A percentile compares a stretch with the other conserved stretches of the same genome.
These are phyloP conservation scores for Pseudocercospora eumusae DNA, from an alignment of 2,329 filamentous ascomycete genomes.

Conservation along the genomic window DNA sequence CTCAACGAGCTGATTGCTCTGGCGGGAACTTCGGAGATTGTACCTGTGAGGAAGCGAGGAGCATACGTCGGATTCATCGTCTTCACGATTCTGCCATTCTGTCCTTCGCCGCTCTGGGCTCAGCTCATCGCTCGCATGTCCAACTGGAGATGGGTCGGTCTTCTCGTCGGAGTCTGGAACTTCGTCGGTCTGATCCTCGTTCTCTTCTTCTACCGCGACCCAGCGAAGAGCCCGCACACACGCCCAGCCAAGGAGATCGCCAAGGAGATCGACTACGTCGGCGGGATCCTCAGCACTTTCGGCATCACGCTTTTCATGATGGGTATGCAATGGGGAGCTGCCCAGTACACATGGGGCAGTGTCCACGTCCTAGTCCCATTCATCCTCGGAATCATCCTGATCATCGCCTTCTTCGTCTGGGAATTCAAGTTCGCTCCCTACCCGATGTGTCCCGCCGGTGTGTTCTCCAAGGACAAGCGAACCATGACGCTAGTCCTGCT, in stretches of 20 bases:
- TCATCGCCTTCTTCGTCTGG: conserved; percentile 40
- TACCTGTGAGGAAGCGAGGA: conserved; percentile 64
- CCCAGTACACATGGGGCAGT: conserved; percentile 27
- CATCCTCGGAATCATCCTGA: conserved; percentile 37
- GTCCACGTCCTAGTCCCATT: conserved; percentile 40
- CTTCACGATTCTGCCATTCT: conserved; percentile 64
- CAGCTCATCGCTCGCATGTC: conserved; percentile 56
- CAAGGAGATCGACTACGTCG: conserved; percentile 54
- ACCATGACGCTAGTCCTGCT: conserved; percentile 42
- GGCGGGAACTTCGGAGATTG: conserved; percentile 68
- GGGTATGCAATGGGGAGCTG: conserved; percentile 41
- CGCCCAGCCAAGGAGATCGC: conserved; percentile 48
- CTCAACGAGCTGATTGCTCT: conserved; percentile 69
- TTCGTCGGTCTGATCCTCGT: conserved; percentile 55
- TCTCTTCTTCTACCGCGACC: conserved; percentile 57
- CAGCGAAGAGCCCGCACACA: conserved; percentile 45
- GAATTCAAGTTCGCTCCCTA: conserved; percentile 36
- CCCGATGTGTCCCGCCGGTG: conserved; percentile 40
- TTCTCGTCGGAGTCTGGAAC: conserved; percentile 56
- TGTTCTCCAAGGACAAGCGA: conserved; percentile 39
- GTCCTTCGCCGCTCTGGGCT: conserved; percentile 62
- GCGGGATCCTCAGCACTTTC: conserved; percentile 53
- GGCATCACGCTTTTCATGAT: conserved; percentile 56
- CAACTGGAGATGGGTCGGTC: conserved; percentile 59
- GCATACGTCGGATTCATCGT: conserved; percentile 63